A percentile compares a stretch with the other conserved stretches of the same genome.
Conservation (phyloP, 495 filamentous ascomycete genomes). For the Talaromyces wortmannii region DNA sequence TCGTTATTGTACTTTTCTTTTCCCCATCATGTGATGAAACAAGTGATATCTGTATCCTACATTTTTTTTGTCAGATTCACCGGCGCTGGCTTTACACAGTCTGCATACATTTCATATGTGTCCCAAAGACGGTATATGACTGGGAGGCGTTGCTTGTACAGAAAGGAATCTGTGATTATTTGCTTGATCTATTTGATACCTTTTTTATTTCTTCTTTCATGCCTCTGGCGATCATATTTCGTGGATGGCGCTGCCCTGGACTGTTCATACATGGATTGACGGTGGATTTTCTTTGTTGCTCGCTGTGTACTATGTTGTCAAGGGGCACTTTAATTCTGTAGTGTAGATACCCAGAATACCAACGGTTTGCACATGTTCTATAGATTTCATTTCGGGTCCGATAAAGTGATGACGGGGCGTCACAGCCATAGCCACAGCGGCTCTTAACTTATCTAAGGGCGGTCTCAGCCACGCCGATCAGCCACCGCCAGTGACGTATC, state of each 20-base stretch:
- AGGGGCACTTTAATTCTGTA: not conserved
- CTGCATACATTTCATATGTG: not conserved
- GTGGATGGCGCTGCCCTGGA: not conserved
- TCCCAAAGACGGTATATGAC: not conserved
- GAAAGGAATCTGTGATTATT: not conserved
- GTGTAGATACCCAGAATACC: conserved; percentile 5
- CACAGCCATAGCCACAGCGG: too few species aligned
- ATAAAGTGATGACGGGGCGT: too few species aligned
- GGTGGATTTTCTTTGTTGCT: not conserved
- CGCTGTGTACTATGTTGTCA: not conserved
- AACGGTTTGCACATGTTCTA: not conserved
- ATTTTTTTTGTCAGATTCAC: not conserved
- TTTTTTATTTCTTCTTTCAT: not conserved
- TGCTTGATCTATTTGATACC: not conserved
- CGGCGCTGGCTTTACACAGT: not conserved
- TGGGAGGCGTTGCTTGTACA: not conserved
- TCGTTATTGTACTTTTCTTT: not conserved
- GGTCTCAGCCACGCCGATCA: too few species aligned
- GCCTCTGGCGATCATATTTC: too few species aligned
- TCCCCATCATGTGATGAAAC: not conserved
- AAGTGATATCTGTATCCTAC: not conserved
- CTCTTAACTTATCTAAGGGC: too few species aligned
- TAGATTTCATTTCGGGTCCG: too few species aligned
- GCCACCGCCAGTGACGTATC: too few species aligned
- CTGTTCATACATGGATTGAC: not conserved